Percentiles rank a stretch among this genome's conserved stretches.
phyloP scores from a whole-genome alignment of 805 yeast genomes.

The Danielia reshetovae region DNA sequence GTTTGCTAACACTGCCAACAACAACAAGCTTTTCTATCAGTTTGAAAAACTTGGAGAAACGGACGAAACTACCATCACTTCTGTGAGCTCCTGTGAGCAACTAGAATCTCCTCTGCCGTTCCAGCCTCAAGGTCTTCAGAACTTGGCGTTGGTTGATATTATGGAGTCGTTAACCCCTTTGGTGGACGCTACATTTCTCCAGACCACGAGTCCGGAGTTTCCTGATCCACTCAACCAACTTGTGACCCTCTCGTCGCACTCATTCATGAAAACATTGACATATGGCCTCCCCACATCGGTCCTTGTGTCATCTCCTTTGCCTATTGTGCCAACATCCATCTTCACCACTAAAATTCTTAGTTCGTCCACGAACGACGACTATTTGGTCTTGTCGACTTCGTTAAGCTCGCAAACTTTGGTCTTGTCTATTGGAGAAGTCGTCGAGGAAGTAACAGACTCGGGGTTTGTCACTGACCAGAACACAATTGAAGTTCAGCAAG shows the following conservation, averaged over 20 bases:
- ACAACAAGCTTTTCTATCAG: constrained; percentile 69
- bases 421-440: constrained; percentile 72
- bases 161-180: constrained; percentile 53
- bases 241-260: constrained; percentile 32
- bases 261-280: constrained; percentile 45
- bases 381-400: constrained; percentile 54
- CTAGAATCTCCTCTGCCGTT: constrained; percentile 7
- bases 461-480: constrained; percentile 52
- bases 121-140: constrained; percentile 41
- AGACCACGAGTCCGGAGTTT: constrained; percentile 8
- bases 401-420: constrained; percentile 67
- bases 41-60: constrained; percentile 71
- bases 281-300: constrained; percentile 60
- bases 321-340: constrained; percentile 55
- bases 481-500: constrained; percentile 66
- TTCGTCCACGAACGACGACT: constrained; percentile 51
- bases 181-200: constrained; percentile 21
- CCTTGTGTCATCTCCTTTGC: constrained; percentile 73
- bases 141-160: constrained; percentile 56
- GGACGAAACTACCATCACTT: constrained; percentile 29
- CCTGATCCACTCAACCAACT: constrained; percentile 19
- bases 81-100: constrained; percentile 1
- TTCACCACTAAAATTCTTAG: constrained; percentile 55
- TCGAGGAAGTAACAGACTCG: constrained; percentile 69
- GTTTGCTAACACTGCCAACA: constrained; percentile 59